Base-by-base conservation (phyloP, 495 filamentous ascomycete genomes). In the Hypoxylon fragiforme region DNA sequence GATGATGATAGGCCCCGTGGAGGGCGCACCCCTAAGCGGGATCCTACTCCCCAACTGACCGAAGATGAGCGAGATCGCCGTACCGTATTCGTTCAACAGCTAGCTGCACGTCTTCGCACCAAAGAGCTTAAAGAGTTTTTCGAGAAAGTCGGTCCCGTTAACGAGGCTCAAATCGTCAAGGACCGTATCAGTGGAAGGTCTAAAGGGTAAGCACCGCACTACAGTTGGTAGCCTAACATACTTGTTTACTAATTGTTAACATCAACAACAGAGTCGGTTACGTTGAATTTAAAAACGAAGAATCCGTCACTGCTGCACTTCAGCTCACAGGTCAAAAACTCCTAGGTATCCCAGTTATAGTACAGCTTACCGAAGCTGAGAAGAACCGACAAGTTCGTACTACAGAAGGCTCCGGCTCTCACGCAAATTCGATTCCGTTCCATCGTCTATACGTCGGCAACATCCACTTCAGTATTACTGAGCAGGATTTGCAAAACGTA, bases 381-480 rank as follows among this genome's bases (percentile, higher is more conserved):
- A 99, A 99, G 77, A 99, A 99, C 67, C 92, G 95, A 42, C 94
- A 97, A 80, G 90, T 90, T 46, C 90, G 91, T 57, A 92, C 82
- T 62, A 82, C 88, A 44, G 91, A 95, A 56, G 77, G 84, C 38
- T 78, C 78, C 37, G 80, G 79, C 58, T 77, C 75, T 53, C 80
- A 85, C 37, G 75, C 77, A 46, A 84, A 79, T 57, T 86, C 88
- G 45, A 85, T 96, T 24, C 95, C 95, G 22, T 99, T 97, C 77
- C 95, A 99, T 76, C 86, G 95, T 68, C 88, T 99, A 44, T 99
- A 97, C 74, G 94, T 99, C 62, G 95, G 95, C 70, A 99, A 99
- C 68, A 96, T 99, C 62, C 95, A 99, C 80, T 99, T 99, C 82
- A 95, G 89, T 72, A 96, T 99, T 71, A 97, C 94, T 70, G 95